Evolutionary conservation across 2,329 filamentous ascomycete genomes (phyloP).

Genomic region (Colletotrichum sp.): DNA sequence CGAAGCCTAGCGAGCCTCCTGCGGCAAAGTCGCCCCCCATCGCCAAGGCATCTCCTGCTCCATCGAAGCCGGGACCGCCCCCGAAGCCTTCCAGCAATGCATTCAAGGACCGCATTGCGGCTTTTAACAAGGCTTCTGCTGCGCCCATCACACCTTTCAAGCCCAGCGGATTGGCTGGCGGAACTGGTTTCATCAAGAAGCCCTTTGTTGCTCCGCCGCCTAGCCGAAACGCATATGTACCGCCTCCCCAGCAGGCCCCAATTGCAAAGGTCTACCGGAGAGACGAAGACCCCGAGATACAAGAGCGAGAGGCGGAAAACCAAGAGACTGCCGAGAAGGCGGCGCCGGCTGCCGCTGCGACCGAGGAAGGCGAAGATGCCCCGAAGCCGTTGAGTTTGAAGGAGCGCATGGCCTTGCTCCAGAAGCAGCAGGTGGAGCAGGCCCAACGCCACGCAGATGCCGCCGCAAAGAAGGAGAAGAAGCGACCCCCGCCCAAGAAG

Average conservation of each 20-base stretch:
- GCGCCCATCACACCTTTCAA: slow-evolving; percentile 91
- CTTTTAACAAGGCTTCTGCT: slow-evolving; percentile 90
- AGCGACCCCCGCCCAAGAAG: slow-evolving; percentile 73
- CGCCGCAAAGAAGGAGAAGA: slow-evolving; percentile 85
- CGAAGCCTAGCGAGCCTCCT: slow-evolving; percentile 41
- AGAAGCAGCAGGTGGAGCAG: slow-evolving; percentile 92
- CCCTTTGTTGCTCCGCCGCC: slow-evolving; percentile 95
- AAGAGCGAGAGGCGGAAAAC: slow-evolving; percentile 69
- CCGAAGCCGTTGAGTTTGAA: slow-evolving; percentile 94
- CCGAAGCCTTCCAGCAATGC: slow-evolving; percentile 79
- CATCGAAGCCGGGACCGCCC: slow-evolving; percentile 60
- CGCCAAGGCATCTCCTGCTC: slow-evolving; percentile 37
- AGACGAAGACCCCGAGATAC: slow-evolving; percentile 82
- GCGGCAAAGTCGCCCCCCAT: slow-evolving; percentile 41
- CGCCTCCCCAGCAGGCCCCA: slow-evolving; percentile 73
- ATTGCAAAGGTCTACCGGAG: slow-evolving; percentile 80
- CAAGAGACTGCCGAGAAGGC: slow-evolving; percentile 71
- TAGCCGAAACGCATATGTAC: slow-evolving; percentile 88
- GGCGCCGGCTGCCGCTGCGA: slow-evolving; percentile 55
- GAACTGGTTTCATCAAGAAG: slow-evolving; percentile 86
- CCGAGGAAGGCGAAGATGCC: slow-evolving; percentile 68
- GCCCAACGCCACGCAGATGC: slow-evolving; percentile 82
- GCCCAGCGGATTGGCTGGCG: slow-evolving; percentile 67
- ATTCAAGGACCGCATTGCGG: slow-evolving; percentile 94
- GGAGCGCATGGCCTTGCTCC: slow-evolving; percentile 90